Base-by-base conservation (phyloP, 2,329 filamentous ascomycete species). In the Hortaea werneckii region DNA sequence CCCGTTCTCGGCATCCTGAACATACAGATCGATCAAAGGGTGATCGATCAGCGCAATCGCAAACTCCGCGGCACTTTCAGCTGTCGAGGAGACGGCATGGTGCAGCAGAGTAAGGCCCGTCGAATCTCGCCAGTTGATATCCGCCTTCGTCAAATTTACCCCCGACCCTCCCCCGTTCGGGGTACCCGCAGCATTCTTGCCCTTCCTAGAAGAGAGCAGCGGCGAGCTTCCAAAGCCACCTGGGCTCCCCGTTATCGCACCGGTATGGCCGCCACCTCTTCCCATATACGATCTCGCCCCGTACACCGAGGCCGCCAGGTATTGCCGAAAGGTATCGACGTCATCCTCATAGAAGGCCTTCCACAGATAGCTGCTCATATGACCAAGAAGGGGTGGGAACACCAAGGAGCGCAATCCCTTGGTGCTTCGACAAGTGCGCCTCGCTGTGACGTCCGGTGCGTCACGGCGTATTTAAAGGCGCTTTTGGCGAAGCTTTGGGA, bases 321-420 rank as follows among this genome's bases (percentile, higher is more conserved):
- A 79, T 73, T 83, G 84, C 72, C 85, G 84, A 78, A 98, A 96
- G 65, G 74, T 81, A 67, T 94, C 89, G 80, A 95, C 85, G 80
- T 98, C 88, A 78, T 95, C 86, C 80, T 95, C 85, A 75, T 94
- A 84, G 67, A 90, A 96, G 67, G 80, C 87, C 78, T 88, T 89
- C 90, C 90, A 95, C 68, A 98, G 81, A 79, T 85, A 79, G 74
- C 88, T 84, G 83, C 87, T 96, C 90, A 96, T 92, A 48, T 47
- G 56, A 28, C 10, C 80, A n/a, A 35, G 80, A 80, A 63, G 56
- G 54, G 57, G 52, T 4, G 29, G 10, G n/a, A 53, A 59, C 50
- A 51, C 52, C 40, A 47, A 50, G 58, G 63, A 61, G 63, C 62
- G 63, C 62, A 56, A 49, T 60, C 65, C 54, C 71, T 20, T 70